A percentile compares a stretch with the other conserved stretches of the same genome.
phyloP scores from a whole-genome alignment of 495 filamentous ascomycete species.

The Neurospora sp. region DNA sequence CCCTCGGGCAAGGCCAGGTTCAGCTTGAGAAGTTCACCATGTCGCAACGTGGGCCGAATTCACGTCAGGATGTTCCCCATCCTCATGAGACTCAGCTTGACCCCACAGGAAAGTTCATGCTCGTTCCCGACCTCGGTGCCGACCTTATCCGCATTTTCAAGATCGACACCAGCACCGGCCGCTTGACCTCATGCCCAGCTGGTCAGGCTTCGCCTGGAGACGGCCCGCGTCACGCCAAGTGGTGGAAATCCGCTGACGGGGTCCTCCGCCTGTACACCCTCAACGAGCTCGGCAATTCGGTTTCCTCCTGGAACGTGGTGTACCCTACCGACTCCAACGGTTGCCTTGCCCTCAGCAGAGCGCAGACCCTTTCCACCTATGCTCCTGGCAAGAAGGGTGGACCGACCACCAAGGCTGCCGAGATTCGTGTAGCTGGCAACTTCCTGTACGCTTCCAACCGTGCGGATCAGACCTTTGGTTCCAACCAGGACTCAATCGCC shows the following conservation, averaged over 20 bases:
- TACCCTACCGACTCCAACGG: slow-evolving; percentile 21
- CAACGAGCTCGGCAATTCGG: slow-evolving; percentile 40
- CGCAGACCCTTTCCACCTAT: slow-evolving; percentile 30
- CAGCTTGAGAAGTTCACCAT: slow-evolving; percentile 48
- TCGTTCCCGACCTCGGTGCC: slow-evolving; percentile 63
- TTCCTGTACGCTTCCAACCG: slow-evolving; percentile 35
- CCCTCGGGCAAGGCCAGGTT: slow-evolving; percentile 11
- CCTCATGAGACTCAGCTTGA: slow-evolving; percentile 61
- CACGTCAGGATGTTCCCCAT: slow-evolving; percentile 58
- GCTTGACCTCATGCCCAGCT: slow-evolving; percentile 24
- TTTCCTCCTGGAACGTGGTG: slow-evolving; percentile 30
- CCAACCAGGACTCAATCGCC: slow-evolving; percentile 29
- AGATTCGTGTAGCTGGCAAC: slow-evolving; percentile 30
- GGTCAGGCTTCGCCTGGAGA: slow-evolving; percentile 28
- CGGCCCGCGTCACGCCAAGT: slow-evolving; percentile 35
- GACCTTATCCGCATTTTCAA: slow-evolving; percentile 55
- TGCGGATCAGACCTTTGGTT: slow-evolving; percentile 33
- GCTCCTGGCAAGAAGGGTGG: slow-evolving; percentile 23
- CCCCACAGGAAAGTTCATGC: slow-evolving; percentile 51
- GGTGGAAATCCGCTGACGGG: slow-evolving; percentile 27
- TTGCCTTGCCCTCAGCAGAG: slow-evolving; percentile 24
- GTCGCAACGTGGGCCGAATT: slow-evolving; percentile 36
- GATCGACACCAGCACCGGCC: slow-evolving; percentile 37
- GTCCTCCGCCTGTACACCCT: slow-evolving; percentile 29
- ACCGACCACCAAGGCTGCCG: slow-evolving; percentile 32